Evolutionary conservation across 768 basidiomycete species (phyloP).

Genomic region (Kwoniella mangroviensis): DNA sequence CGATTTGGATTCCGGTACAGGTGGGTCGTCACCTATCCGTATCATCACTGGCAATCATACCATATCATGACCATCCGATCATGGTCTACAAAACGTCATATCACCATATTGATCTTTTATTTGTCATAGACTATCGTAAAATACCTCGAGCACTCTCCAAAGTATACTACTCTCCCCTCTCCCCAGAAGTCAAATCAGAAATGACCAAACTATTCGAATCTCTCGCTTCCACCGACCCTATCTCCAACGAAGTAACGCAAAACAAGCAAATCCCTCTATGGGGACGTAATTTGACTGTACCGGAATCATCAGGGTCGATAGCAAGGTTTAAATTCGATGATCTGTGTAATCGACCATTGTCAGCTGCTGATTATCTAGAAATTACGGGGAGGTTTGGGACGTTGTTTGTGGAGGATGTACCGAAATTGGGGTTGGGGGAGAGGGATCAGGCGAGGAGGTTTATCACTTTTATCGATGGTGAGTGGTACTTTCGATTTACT

Average conservation of each 20-base stretch:
- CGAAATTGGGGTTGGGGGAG: constrained; percentile 80
- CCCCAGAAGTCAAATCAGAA: constrained; percentile 68
- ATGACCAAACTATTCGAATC: constrained; percentile 83
- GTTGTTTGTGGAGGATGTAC: constrained; percentile 83
- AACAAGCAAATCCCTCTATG: constrained; percentile 79
- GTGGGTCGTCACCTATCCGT: constrained; percentile 59
- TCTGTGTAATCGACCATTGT: constrained; percentile 84
- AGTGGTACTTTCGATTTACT: constrained; percentile 44
- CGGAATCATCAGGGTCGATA: constrained; percentile 76
- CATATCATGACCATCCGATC: too few species aligned
- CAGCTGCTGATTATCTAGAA: constrained; percentile 95
- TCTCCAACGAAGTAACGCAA: constrained; percentile 60
- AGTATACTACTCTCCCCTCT: constrained; percentile 86
- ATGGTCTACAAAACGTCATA: not conserved
- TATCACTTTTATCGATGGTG: constrained; percentile 95
- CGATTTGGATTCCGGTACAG: constrained; percentile 93
- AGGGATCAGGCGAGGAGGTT: constrained; percentile 94
- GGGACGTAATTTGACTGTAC: constrained; percentile 81
- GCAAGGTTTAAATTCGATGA: constrained; percentile 86
- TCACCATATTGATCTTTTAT: not conserved
- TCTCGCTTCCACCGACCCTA: constrained; percentile 58
- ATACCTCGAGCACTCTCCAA: constrained; percentile 90
- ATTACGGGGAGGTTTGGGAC: constrained; percentile 85
- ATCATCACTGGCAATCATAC: not conserved
- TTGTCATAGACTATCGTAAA: constrained; percentile 82